Conservation (phyloP, 2,329 filamentous ascomycete genomes). For the Pleurostoma richardsiae region DNA sequence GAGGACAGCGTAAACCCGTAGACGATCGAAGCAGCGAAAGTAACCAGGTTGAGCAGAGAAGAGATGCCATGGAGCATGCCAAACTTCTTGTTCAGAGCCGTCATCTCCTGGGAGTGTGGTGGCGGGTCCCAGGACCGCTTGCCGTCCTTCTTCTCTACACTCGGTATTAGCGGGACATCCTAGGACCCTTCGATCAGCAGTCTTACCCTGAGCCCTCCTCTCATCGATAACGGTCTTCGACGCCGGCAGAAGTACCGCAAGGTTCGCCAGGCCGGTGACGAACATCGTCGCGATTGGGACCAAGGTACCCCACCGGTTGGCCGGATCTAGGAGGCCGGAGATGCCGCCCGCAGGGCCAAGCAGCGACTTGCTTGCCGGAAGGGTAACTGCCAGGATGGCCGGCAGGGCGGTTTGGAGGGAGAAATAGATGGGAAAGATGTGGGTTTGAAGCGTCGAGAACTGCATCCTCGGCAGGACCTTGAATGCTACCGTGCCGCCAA, state of each 20-base stretch:
- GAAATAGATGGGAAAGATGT: conserved; percentile 87
- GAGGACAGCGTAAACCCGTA: conserved; percentile 75
- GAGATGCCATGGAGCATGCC: conserved; percentile 76
- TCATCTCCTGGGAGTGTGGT: conserved; percentile 83
- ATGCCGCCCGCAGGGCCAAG: conserved; percentile 43
- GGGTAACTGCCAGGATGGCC: conserved; percentile 69
- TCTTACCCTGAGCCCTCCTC: conserved; percentile 71
- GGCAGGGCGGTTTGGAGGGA: conserved; percentile 74
- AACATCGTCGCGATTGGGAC: conserved; percentile 67
- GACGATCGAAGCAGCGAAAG: conserved; percentile 62
- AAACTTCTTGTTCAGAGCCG: conserved; percentile 72
- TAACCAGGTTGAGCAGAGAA: conserved; percentile 70
- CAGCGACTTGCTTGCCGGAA: conserved; percentile 55
- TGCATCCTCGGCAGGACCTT: conserved; percentile 70
- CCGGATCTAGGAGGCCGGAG: conserved; percentile 50
- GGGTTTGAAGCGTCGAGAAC: conserved; percentile 76
- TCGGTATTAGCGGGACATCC: conserved; percentile 1
- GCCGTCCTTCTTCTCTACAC: conserved; percentile 75
- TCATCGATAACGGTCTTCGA: conserved; percentile 71
- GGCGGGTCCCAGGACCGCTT: conserved; percentile 78
- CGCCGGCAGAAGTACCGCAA: conserved; percentile 66
- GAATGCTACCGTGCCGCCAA: conserved; percentile 70
- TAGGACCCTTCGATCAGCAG: too few relatives aligned
- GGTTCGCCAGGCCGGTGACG: conserved; percentile 65
- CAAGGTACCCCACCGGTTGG: conserved; percentile 60